Base-by-base conservation (phyloP, 2,329 filamentous ascomycete genomes). In the Phialemonium atrogriseum region DNA sequence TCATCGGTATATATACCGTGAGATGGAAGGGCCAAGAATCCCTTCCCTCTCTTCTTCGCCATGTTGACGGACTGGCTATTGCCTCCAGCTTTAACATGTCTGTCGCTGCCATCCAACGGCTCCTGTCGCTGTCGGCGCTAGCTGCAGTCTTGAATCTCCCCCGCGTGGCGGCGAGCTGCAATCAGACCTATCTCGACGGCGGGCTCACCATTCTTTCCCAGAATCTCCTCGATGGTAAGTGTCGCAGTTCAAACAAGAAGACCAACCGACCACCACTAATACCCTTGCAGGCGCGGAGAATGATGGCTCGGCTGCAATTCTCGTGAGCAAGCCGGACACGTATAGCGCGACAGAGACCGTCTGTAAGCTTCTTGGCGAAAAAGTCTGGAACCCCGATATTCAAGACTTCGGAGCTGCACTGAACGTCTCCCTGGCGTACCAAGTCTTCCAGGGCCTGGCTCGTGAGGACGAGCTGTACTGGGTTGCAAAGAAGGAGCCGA, bases 391-490 rank as follows among this genome's bases (percentile, higher is more conserved):
- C 24, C 47, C 48, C 1, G 42, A 45, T 24, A 37, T 19, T 9
- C 24, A 42, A 10, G 22, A 38, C 19, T 50, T 51, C 33, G 32
- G 35, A 14, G 21, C 36, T 2, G 21, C 36, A 4, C 34, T 53
- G 6, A 41, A 41, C 24, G 27, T 27, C 2, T 35, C 41, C 3
- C 38, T 52, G 1, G 33, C 35, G 3, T 53, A 51, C 36, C 48
- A 46, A 27, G 25, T 33, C 6, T 45, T 41, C 35, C 42, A 43
- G 9, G 35, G 35, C 5, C 11, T 41, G 13, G 43, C 36, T 3
- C 17, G 42, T 1, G 26, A 27, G 4, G 31, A 33, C 10, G 44
- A 50, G 30, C 30, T 40, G 7, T 52, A 47, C 37, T 52, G 48
- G 48, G 32, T 51, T 6, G 26, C 36, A 34, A 41, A 46, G 31